Evolutionary conservation across 225 moss, liverwort and hornwort genomes (phyloP).

Genomic region (Sphagnum contortum): DNA sequence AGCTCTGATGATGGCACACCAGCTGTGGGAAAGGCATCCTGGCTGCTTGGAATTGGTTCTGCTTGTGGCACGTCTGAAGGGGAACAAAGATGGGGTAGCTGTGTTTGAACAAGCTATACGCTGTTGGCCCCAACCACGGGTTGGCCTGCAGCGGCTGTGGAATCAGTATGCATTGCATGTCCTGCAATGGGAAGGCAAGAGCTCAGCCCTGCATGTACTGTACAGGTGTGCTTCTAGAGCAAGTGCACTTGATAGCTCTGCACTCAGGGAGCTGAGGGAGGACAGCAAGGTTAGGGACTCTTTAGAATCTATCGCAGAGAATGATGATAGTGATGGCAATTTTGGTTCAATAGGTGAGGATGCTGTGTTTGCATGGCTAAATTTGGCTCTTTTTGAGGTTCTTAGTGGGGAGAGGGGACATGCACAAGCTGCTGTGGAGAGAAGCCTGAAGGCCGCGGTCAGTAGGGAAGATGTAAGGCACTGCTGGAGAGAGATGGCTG

Average conservation of each 20-base stretch:
- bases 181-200: constrained; percentile 39
- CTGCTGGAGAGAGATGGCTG: constrained; percentile 71
- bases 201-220: constrained; percentile 28
- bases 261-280: background rate
- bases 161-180: constrained; percentile 66
- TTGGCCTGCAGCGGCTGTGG: constrained; percentile 48
- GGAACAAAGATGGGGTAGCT: constrained; percentile 28
- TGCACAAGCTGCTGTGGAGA: constrained; percentile 40
- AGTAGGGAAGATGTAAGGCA: constrained; percentile 38
- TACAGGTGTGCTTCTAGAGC: constrained; percentile 17
- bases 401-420: constrained; percentile 36
- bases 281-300: constrained; percentile 11
- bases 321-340: constrained; percentile 16
- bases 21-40: constrained; percentile 35
- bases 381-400: constrained; percentile 57
- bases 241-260: constrained; percentile 3
- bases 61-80: constrained; percentile 41
- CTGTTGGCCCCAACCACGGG: constrained; percentile 22
- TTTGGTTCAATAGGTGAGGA: constrained; percentile 26
- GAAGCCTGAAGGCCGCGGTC: constrained; percentile 46
- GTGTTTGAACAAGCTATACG: constrained; percentile 49
- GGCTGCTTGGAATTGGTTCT: constrained; percentile 51
- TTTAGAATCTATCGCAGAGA: constrained; percentile 20
- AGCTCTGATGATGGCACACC: constrained; percentile 30
- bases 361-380: constrained; percentile 48